These are phyloP conservation scores for Schoenoplectus triqueter DNA, from an alignment of 202 grass and related monocot genomes.

Conservation along the genomic window DNA sequence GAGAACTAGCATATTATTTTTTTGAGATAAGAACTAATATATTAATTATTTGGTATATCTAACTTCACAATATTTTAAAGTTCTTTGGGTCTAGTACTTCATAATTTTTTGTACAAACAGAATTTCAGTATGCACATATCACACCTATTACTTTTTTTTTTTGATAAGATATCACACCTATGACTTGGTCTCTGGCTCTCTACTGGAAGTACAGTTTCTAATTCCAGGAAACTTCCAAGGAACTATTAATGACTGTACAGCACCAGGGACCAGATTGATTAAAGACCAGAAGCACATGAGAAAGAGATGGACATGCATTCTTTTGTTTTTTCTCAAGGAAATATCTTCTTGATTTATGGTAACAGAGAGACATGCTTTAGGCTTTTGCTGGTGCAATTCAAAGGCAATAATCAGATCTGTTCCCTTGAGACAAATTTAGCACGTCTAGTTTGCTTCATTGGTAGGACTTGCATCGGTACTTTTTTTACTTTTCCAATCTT, in stretches of 20 bases:
- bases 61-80: background rate
- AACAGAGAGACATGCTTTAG: conserved; percentile 18
- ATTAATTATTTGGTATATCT: background rate
- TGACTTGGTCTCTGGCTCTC: background rate
- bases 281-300: conserved; percentile 39
- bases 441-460: conserved; percentile 33
- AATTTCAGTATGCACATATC: background rate
- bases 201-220: conserved; percentile 7
- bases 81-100: too few relatives aligned
- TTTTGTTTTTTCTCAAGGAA: conserved; percentile 16
- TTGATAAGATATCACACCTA: background rate
- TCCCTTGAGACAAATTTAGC: background rate
- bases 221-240: background rate
- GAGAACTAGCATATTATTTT: background rate
- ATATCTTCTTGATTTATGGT: conserved; percentile 28
- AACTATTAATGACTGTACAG: conserved; percentile 12
- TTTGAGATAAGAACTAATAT: background rate
- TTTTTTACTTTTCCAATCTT: conserved; percentile 32
- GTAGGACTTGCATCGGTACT: conserved; percentile 1
- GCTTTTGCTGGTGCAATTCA: conserved; percentile 32
- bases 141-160: background rate
- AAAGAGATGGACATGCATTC: conserved; percentile 32
- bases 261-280: background rate
- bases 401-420: conserved; percentile 21
- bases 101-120: background rate